Evolutionary conservation across 257 asterid genomes (phyloP).

Genomic region (Echites panduratus): DNA sequence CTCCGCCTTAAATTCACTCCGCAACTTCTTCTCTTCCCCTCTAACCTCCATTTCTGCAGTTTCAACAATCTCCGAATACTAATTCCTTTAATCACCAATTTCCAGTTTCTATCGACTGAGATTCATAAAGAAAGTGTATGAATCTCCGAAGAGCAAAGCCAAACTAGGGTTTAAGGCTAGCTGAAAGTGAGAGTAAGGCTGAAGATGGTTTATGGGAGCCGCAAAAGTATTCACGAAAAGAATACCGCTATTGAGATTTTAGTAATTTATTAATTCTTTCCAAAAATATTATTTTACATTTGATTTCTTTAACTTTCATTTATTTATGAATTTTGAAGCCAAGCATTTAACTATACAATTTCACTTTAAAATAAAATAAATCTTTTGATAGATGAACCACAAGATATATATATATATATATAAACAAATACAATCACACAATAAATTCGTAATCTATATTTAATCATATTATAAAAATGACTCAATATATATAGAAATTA

Average conservation of each 20-base stretch:
- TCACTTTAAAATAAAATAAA: too few species aligned
- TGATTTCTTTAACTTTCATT: too few species aligned
- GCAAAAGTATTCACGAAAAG: neutral
- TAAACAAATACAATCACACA: too few species aligned
- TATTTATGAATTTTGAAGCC: too few species aligned
- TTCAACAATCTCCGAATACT: neutral
- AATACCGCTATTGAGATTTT: neutral
- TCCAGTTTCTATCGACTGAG: neutral
- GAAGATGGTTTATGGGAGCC: neutral
- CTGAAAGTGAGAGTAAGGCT: neutral
- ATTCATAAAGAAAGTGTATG: neutral
- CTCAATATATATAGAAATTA: too few species aligned
- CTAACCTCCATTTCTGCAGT: conserved; percentile 23
- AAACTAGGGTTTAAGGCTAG: conserved; percentile 22
- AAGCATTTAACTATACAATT: too few species aligned
- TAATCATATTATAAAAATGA: too few species aligned
- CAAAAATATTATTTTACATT: too few species aligned
- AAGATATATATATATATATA: too few species aligned
- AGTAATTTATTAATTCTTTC: too few species aligned
- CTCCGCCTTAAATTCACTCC: conserved; percentile 55
- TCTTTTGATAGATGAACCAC: too few species aligned
- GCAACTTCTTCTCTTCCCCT: conserved; percentile 47
- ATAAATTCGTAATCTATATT: too few species aligned
- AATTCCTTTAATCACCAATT: neutral
- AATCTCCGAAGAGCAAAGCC: neutral